Base-by-base conservation (phyloP, 345 rosid species). In the Pistacia integerrima region DNA sequence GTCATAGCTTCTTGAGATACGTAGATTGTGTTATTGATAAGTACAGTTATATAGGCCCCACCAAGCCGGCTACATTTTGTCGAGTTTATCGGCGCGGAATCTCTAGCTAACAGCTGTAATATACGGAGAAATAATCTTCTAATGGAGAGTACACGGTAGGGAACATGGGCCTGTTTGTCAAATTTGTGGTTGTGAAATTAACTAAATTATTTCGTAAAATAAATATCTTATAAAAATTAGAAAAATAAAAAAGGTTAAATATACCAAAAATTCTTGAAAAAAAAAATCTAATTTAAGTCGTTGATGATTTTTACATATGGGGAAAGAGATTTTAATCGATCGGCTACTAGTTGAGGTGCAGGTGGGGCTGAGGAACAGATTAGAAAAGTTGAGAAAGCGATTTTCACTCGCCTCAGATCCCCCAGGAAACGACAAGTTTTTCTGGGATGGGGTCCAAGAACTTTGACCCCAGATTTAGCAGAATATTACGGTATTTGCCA, bases 81-180 rank as follows among this genome's bases (percentile, higher is more conserved):
- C 87, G 72, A 87, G 83, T 79, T 83, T 77, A 78, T 89, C 97
- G 93, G 93, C 94, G 87, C 89, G 89, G 91, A 91, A 86, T 88
- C 88, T 76, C 79, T 36, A 84, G 88, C 88, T 83, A 84, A 86
- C 91, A 90, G 85, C 92, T 85, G 84, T 84, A 25, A 56, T 16
- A 60, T 67, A 49, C 38, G 41, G 69, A 80, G 85, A 17, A 3
- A 3, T 67, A 11, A 75, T 84, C 66, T 0, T 22, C 20, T 82
- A 54, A 36, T 9, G 7, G 5, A 28, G 38, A 8, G 36, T 14
- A 12, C 56, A 62, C 4, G 64, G 5, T 69, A 1, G 46, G 16
- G 1, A 16, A 54, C 17, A 8, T 14, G n/a, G 41, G 2, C 10
- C 14, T 44, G 18, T 3, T 54, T 35, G 5, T 9, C 9, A 41